Evolutionary conservation across 495 filamentous ascomycete genomes (phyloP).

Genomic region (Penicillium samsonianum): DNA sequence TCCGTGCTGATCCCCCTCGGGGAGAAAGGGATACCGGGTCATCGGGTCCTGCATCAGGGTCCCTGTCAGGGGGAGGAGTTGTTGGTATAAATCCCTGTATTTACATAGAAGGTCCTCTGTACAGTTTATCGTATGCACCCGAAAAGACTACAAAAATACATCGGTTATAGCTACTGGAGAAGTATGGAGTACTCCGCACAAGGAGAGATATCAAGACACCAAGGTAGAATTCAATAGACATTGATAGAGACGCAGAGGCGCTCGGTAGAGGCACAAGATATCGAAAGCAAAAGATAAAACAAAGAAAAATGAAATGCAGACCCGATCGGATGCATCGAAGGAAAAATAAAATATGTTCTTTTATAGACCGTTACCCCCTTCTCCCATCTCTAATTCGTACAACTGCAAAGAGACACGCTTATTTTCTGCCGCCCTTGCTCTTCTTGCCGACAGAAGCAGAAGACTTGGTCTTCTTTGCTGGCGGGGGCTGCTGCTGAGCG

Average conservation of each 20-base stretch:
- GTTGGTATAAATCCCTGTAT: background rate
- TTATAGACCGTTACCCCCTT: constrained; percentile 18
- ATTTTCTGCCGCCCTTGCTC: constrained; percentile 39
- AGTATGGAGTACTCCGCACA: too few species aligned
- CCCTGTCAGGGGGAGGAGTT: constrained; percentile 36
- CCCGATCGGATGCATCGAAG: constrained; percentile 14
- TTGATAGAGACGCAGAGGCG: constrained; percentile 15
- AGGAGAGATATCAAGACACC: background rate
- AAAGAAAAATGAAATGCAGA: constrained; percentile 14
- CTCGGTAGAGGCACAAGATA: constrained; percentile 15
- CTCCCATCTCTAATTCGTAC: constrained; percentile 23
- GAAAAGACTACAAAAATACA: too few species aligned
- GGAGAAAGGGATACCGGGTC: constrained; percentile 39
- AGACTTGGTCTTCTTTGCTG: constrained; percentile 43
- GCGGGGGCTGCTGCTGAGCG: constrained; percentile 33
- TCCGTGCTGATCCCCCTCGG: constrained; percentile 44
- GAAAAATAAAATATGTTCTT: constrained; percentile 20
- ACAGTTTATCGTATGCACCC: too few species aligned
- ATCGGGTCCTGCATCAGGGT: constrained; percentile 45
- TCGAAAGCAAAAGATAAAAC: constrained; percentile 10
- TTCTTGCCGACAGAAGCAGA: constrained; percentile 24
- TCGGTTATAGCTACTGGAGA: too few species aligned
- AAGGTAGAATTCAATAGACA: constrained; percentile 8
- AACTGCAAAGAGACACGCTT: constrained; percentile 16
- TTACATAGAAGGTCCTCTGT: too few species aligned